Evolutionary conservation across 345 rosid species (phyloP), one percentile per base, ranked within the genome.

Genomic region (Populus nigra): DNA sequence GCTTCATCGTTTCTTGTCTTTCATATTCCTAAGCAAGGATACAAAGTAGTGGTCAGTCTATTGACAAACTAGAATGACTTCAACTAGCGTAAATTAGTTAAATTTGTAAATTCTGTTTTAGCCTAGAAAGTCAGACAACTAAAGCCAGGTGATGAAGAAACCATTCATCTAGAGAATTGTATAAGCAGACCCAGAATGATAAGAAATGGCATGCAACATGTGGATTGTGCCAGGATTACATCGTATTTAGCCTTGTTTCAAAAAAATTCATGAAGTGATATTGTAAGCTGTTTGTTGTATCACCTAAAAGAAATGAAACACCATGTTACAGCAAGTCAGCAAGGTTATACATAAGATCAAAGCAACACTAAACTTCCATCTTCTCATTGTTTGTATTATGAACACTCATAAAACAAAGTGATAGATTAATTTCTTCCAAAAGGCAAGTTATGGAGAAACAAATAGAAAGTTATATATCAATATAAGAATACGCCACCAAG

Each of bases 1-100:
- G 97, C 83, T 87, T 93, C 83, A 82, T 82, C 87, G 93, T 89
- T 83, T 90, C 95, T 61, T 89, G 88, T 81, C 87, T 86, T 88
- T 96, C 97, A 85, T 87, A 94, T 36, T 89, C 94, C 97, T 96
- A 77, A 82, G 7, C 23, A 47, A 66, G 18, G 49, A 71, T 8
- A 41, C 38, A 59, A 73, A 76, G 65, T 15, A 0, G 50, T 47
- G 18, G 16, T 47, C 50, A 47, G 17, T 47, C 50, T n/a, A n/a
- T 15, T 20, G 15, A 31, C 35, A 70, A 71, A n/a, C 39, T 31
- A 25, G 18, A n/a, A 63, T 17, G 23, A 63, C 36, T 20, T 71
- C 25, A n/a, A 35, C 36, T 63, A 2, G 4, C 16, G 9, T 29
- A 45, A 71, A 22, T 38, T 36, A 65, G 36, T 12, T 61, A 61